Evolutionary conservation across 495 filamentous ascomycete genomes (phyloP), one percentile per base, ranked within the genome.

Genomic region (Penicillium coprophilum): DNA sequence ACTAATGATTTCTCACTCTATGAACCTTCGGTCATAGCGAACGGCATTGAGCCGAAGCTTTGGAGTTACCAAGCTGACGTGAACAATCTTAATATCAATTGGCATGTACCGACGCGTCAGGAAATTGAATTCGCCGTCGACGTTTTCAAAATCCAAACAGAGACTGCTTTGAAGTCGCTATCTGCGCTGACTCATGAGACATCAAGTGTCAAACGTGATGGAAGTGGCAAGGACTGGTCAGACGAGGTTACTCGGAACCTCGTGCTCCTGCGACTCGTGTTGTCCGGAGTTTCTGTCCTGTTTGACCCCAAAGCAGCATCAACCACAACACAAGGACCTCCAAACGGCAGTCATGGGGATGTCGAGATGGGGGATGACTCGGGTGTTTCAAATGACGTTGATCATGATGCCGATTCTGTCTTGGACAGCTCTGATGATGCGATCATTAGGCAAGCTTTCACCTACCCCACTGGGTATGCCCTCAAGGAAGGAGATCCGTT

Each of bases 171-270:
- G 43, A 77, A 80, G 32, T 82, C 87, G 32, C 74, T 99, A 1
- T 80, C 79, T 40, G 82, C 86, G 31, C 79, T 99, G 32, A 95
- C 90, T 52, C 83, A 87, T 57, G 87, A 90, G 34, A 83, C 85
- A 30, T 90, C 92, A 5, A 86, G 81, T n/a, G 85, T 96, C 28
- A 97, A 92, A 70, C 82, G 93, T 41, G 91, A 95, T 62, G 94
- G 94, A 41, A 95, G 89, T 65, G 94, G 93, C 50, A 97, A 97
- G 71, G 92, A 95, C 61, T 99, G 94, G 94, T 96, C 92, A 0
- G 94, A 99, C 71, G 95, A 97, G 71, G 86, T 97, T 30, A 90
- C 91, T 4, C 77, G 94, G 54, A 95, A 95, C 68, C 71, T 99
- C 45, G 87, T 91, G 3, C 87, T 96, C 46, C 75, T 97, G 17